Evolutionary conservation across 176 grass and related monocot species (phyloP).

Genomic region (Carex pumila): DNA sequence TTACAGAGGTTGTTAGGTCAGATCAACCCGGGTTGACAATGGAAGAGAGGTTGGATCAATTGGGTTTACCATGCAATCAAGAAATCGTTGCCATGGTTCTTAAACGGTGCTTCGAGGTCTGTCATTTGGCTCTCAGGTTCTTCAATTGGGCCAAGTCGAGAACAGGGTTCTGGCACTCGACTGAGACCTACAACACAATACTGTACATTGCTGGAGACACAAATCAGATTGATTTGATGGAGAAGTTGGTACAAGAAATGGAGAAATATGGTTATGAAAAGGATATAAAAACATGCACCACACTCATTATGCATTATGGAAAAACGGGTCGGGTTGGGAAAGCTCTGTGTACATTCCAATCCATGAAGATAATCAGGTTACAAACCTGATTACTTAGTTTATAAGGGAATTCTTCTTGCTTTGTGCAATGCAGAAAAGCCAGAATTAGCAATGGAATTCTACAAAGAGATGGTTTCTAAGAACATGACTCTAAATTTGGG

Average conservation of each 20-base stretch:
- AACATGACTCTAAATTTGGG: conserved; percentile 29
- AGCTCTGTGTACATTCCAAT: conserved; percentile 47
- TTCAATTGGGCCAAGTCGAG: conserved; percentile 54
- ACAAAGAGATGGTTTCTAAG: conserved; percentile 52
- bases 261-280: conserved; percentile 41
- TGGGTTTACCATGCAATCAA: conserved; percentile 33
- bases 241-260: conserved; percentile 56
- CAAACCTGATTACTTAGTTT: conserved; percentile 31
- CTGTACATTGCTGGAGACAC: conserved; percentile 57
- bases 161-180: conserved; percentile 38
- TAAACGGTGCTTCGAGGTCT: conserved; percentile 58
- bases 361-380: conserved; percentile 49
- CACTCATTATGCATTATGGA: conserved; percentile 43
- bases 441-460: conserved; percentile 69
- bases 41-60: conserved; percentile 34
- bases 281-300: conserved; percentile 71
- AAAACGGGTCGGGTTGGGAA: conserved; percentile 42
- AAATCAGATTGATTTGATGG: conserved; percentile 32
- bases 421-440: conserved; percentile 46
- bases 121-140: conserved; percentile 47
- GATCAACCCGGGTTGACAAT: conserved; percentile 23
- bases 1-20: conserved; percentile 37
- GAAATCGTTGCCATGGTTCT: conserved; percentile 57
- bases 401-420: conserved; percentile 42
- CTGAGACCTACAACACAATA: conserved; percentile 58